A percentile compares a stretch with the other conserved stretches of the same genome.
Conservation (phyloP, 2,329 filamentous ascomycete genomes). For the Rhytidhysteron rufulum region DNA sequence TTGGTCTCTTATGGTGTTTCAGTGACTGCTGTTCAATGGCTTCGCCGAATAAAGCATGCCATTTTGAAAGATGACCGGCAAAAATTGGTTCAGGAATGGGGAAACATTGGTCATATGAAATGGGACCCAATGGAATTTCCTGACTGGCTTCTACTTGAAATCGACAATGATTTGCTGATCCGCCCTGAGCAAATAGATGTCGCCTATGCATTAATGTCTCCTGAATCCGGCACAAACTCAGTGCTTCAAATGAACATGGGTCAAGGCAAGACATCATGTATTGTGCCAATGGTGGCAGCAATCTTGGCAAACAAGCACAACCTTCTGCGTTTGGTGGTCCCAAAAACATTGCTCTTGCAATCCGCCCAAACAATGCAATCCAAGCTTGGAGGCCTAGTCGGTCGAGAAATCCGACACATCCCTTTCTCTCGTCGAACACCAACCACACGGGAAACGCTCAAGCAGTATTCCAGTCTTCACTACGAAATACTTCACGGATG, state of each 20-base stretch:
- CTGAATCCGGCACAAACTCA: conserved; percentile 48
- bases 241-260: conserved; percentile 65
- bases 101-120: conserved; percentile 49
- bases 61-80: conserved; percentile 14
- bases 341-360: conserved; percentile 51
- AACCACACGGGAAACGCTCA: conserved; percentile 22
- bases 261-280: conserved; percentile 60
- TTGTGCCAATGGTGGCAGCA: conserved; percentile 58
- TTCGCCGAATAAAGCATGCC: conserved; percentile 35
- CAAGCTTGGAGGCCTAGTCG: conserved; percentile 50
- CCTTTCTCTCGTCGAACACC: conserved; percentile 51
- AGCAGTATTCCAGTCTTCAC: conserved; percentile 32
- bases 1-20: conserved; percentile 41
- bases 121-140: conserved; percentile 51
- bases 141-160: conserved; percentile 62
- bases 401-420: conserved; percentile 49
- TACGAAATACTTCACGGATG: conserved; percentile 36
- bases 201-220: conserved; percentile 54
- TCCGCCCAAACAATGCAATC: conserved; percentile 52
- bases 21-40: conserved; percentile 42
- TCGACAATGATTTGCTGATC: conserved; percentile 60
- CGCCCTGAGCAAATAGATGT: conserved; percentile 58
- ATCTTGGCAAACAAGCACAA: conserved; percentile 30
- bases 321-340: conserved; percentile 51
- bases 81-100: conserved; percentile 28